Percentiles rank a stretch among this genome's conserved stretches.
phyloP scores from a whole-genome alignment of 306 rosid species.

The Mimosa bimucronata region DNA sequence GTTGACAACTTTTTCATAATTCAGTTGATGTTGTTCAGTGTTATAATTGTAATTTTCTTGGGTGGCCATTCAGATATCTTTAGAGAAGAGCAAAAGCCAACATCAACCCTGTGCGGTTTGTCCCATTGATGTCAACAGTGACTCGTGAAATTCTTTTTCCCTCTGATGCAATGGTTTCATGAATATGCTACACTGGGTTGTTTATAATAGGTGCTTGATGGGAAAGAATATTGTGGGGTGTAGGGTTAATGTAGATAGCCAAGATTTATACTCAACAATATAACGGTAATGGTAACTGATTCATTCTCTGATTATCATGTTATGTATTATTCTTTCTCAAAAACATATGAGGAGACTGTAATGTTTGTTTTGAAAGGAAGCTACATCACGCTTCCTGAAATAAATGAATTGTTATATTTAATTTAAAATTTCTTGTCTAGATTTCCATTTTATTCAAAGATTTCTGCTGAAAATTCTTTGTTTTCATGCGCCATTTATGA shows the following conservation, averaged over 20 bases:
- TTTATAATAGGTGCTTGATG: conserved; percentile 41
- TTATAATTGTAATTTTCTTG: conserved; percentile 29
- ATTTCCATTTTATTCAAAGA: not conserved
- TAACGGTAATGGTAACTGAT: not conserved
- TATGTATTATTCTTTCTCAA: conserved; percentile 35
- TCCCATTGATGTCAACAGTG: conserved; percentile 38
- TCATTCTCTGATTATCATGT: conserved; percentile 36
- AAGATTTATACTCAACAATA: conserved; percentile 23
- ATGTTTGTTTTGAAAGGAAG: conserved; percentile 5
- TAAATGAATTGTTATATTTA: not conserved
- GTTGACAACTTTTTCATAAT: conserved; percentile 8
- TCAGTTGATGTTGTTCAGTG: conserved; percentile 20
- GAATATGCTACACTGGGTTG: conserved; percentile 40
- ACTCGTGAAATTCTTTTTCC: conserved; percentile 44
- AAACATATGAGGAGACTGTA: not conserved
- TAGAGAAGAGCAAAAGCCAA: conserved; percentile 64
- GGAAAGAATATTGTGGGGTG: conserved; percentile 26
- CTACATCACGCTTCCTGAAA: not conserved
- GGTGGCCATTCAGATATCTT: conserved; percentile 63
- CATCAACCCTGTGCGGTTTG: conserved; percentile 40
- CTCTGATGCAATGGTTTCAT: conserved; percentile 1
- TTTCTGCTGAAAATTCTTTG: too few relatives aligned
- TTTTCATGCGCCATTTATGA: too few relatives aligned
- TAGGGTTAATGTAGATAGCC: conserved; percentile 20
- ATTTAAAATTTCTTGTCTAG: conserved; percentile 12